Evolutionary conservation across 257 asterid genomes (phyloP).

Genomic region (Gardenia jasminoides): DNA sequence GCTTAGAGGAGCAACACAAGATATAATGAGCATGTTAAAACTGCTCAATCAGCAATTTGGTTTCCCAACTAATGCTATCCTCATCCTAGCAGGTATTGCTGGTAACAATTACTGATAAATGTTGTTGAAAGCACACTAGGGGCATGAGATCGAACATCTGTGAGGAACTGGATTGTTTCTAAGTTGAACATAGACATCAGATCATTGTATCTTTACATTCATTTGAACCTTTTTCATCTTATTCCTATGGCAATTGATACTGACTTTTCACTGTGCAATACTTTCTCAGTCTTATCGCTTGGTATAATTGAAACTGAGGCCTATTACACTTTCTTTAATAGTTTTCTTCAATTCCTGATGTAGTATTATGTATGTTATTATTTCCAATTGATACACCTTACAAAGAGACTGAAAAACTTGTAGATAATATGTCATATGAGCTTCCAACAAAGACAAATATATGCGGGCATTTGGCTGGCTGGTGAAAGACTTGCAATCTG

Average conservation of each 20-base stretch:
- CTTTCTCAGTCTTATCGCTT: too few relatives aligned
- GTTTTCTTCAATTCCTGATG: background rate
- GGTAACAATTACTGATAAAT: background rate
- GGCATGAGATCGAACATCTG: background rate
- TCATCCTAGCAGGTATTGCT: constrained; percentile 58
- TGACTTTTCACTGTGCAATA: background rate
- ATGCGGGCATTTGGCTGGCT: constrained; percentile 38
- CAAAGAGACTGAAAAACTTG: constrained; percentile 4
- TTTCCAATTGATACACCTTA: background rate
- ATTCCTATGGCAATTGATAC: background rate
- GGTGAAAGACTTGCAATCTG: constrained; percentile 22
- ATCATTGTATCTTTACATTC: background rate
- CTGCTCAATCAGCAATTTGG: constrained; percentile 29
- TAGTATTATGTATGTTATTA: background rate
- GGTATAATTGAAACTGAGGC: background rate
- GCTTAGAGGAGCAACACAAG: constrained; percentile 52
- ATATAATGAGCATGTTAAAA: constrained; percentile 35
- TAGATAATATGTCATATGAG: constrained; percentile 41
- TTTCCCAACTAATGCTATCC: constrained; percentile 42
- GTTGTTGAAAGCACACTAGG: background rate
- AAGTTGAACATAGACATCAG: background rate
- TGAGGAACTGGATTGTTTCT: background rate
- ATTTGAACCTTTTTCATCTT: background rate
- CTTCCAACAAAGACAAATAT: constrained; percentile 53
- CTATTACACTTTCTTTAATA: background rate